Evolutionary conservation across 257 asterid species (phyloP).

Genomic region (Fraxinus pennsylvanica): DNA sequence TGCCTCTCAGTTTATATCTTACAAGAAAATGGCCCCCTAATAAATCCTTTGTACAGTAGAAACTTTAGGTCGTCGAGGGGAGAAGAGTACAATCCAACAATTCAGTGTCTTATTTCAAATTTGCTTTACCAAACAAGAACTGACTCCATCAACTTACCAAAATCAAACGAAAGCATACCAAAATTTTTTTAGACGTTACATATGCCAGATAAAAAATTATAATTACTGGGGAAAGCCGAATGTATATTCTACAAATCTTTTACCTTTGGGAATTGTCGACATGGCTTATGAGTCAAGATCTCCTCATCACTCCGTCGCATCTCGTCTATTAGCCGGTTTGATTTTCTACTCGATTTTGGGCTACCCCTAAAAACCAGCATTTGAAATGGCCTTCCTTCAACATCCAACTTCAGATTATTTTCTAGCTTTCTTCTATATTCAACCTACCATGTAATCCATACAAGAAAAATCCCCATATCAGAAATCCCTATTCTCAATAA

Average conservation of each 20-base stretch:
- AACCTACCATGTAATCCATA: constrained; percentile 31
- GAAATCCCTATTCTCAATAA: not conserved
- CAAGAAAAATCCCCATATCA: not conserved
- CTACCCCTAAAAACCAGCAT: constrained; percentile 92
- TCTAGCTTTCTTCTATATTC: constrained; percentile 50
- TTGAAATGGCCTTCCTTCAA: constrained; percentile 73
- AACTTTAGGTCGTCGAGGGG: too few species aligned
- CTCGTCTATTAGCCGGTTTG: constrained; percentile 50
- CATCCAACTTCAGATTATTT: constrained; percentile 52
- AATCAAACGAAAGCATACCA: not conserved
- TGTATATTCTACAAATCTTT: not conserved
- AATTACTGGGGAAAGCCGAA: not conserved
- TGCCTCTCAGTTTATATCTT: too few species aligned
- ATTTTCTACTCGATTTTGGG: constrained; percentile 61
- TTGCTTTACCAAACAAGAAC: too few species aligned
- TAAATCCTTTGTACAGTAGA: too few species aligned
- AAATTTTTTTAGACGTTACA: too few species aligned
- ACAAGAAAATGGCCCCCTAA: too few species aligned
- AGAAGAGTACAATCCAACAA: too few species aligned
- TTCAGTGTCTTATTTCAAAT: too few species aligned
- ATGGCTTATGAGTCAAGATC: constrained; percentile 26
- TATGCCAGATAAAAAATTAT: not conserved
- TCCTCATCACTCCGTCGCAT: constrained; percentile 49
- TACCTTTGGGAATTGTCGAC: constrained; percentile 60
- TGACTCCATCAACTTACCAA: not conserved